Percentiles rank a stretch among this genome's conserved stretches.
Evolutionary conservation across 2,329 filamentous ascomycete genomes (phyloP).

Genomic region (Colletotrichum noveboracense): DNA sequence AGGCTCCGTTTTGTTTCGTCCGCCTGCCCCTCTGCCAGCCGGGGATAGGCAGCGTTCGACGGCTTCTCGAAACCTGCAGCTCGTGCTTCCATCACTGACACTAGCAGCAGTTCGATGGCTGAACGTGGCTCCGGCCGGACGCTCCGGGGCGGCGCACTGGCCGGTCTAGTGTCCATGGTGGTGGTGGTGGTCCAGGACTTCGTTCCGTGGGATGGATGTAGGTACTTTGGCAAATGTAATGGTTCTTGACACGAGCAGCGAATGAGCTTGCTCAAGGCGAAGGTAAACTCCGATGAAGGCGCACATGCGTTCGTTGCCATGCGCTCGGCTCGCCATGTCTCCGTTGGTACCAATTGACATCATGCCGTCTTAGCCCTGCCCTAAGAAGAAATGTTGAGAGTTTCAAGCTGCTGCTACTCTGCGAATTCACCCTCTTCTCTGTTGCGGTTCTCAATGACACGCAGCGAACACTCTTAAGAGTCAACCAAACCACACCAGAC

Average conservation of each 20-base stretch:
- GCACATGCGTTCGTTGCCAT: slow-evolving; percentile 9
- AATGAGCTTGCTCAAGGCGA: neutral
- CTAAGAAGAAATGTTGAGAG: neutral
- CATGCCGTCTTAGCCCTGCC: slow-evolving; percentile 4
- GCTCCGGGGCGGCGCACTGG: slow-evolving; percentile 3
- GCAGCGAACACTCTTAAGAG: neutral
- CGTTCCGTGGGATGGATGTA: neutral
- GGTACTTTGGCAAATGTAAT: neutral
- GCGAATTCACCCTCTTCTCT: neutral
- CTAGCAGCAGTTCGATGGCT: neutral
- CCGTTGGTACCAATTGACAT: slow-evolving; percentile 5
- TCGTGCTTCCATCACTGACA: neutral
- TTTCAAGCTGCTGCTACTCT: neutral
- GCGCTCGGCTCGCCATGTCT: slow-evolving; percentile 8
- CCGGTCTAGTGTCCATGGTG: neutral
- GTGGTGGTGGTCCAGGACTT: neutral
- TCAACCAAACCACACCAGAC: neutral
- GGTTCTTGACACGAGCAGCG: neutral
- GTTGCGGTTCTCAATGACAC: neutral
- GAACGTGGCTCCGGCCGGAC: neutral
- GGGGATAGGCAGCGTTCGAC: neutral
- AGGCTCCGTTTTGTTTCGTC: neutral
- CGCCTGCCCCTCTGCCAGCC: neutral
- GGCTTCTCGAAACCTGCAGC: slow-evolving; percentile 17
- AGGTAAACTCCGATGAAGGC: neutral